These are phyloP conservation scores for Telopea speciosissima DNA, from an alignment of 177 flowering plant species.

Conservation along the genomic window DNA sequence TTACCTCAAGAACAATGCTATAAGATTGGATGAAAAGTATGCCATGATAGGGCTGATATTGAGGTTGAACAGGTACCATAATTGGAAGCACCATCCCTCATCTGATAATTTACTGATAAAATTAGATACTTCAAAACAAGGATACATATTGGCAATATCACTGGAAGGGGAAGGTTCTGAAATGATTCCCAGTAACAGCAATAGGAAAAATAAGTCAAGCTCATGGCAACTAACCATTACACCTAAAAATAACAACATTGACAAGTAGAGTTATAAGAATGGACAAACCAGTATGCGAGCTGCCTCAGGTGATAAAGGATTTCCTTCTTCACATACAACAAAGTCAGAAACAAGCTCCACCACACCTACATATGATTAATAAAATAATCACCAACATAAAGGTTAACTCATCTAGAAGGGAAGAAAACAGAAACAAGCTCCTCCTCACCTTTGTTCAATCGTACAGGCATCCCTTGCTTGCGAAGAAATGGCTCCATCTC, in stretches of 20 bases:
- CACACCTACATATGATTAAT: slow-evolving; percentile 45
- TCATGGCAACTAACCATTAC: background rate
- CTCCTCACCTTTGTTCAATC: slow-evolving; percentile 70
- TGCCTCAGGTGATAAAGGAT: slow-evolving; percentile 80
- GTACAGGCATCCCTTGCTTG: slow-evolving; percentile 97
- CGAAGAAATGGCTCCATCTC: slow-evolving; percentile 97
- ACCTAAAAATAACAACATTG: no score
- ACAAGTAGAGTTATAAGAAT: background rate
- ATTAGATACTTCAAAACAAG: no score
- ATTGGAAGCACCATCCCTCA: background rate
- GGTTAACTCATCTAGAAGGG: background rate
- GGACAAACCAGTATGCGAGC: slow-evolving; percentile 77
- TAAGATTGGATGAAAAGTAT: background rate
- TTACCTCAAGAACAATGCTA: background rate
- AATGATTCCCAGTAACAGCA: background rate
- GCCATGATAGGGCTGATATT: background rate
- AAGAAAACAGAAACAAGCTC: background rate
- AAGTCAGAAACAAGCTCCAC: slow-evolving; percentile 85
- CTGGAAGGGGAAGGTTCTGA: background rate
- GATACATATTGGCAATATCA: no score
- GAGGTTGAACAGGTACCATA: background rate
- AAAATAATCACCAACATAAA: background rate
- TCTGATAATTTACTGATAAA: no score
- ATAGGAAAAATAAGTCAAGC: background rate
- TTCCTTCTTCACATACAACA: slow-evolving; percentile 89